These are phyloP conservation scores for Talaromyces pinophilus DNA, from an alignment of 2,329 filamentous ascomycete species.

Conservation along the genomic window DNA sequence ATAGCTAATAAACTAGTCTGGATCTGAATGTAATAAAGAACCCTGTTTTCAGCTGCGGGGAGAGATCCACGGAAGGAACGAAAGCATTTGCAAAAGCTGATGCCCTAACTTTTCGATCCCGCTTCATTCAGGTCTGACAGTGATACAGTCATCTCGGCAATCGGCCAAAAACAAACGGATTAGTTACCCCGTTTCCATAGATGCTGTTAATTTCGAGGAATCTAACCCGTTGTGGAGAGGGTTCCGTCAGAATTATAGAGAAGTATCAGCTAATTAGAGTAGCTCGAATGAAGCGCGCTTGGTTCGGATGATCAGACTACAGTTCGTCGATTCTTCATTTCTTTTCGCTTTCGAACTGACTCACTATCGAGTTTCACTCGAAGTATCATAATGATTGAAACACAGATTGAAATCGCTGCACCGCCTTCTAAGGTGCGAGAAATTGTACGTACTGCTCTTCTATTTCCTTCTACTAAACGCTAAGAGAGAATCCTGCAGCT, in stretches of 20 bases:
- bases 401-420: slow-evolving; percentile 30
- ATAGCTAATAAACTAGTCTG: not conserved
- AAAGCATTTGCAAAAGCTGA: too few species aligned
- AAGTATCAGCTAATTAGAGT: too few species aligned
- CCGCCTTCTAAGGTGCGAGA: slow-evolving; percentile 33
- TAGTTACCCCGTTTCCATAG: too few species aligned
- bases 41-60: not conserved
- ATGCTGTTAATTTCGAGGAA: too few species aligned
- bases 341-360: slow-evolving; percentile 1
- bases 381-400: slow-evolving; percentile 25
- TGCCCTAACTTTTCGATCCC: too few species aligned
- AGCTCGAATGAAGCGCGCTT: too few species aligned
- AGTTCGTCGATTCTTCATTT: slow-evolving; percentile 21
- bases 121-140: too few species aligned
- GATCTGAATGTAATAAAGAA: not conserved
- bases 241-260: too few species aligned
- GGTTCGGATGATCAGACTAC: not conserved
- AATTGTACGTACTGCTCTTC: slow-evolving; percentile 26
- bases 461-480: not conserved
- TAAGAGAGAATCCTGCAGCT: slow-evolving; percentile 23
- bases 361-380: not conserved
- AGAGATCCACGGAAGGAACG: too few species aligned
- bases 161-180: too few species aligned
- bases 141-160: too few species aligned
- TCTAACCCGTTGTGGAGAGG: too few species aligned